Percentiles rank a stretch among this genome's conserved stretches.
These are phyloP conservation scores for Monilinia vaccinii-corymbosi DNA, from an alignment of 2,329 filamentous ascomycete species.

Conservation along the genomic window DNA sequence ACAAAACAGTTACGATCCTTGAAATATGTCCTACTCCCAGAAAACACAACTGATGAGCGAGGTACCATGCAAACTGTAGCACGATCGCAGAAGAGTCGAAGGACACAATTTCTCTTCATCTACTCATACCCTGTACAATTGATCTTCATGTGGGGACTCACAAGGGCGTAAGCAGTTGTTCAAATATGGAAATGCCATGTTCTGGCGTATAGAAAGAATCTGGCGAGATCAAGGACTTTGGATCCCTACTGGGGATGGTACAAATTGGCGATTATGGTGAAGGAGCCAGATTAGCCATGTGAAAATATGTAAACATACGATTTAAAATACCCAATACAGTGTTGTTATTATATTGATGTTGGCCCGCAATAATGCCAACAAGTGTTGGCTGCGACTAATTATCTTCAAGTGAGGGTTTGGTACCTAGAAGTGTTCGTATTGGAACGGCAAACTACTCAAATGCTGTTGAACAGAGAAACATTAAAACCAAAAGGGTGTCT, in stretches of 20 bases:
- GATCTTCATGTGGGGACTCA: constrained; percentile 84
- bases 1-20: constrained; percentile 72
- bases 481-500: neutral
- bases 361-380: neutral
- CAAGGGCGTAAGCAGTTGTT: constrained; percentile 16
- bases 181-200: neutral
- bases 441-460: neutral
- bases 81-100: constrained; percentile 73
- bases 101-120: constrained; percentile 86
- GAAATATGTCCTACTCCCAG: constrained; percentile 90
- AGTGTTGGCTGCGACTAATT: neutral
- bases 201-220: neutral
- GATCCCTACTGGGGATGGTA: neutral
- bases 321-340: constrained; percentile 2
- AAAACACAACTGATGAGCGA: constrained; percentile 57
- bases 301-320: neutral
- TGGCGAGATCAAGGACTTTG: neutral
- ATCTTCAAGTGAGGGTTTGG: neutral
- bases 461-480: neutral
- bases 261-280: neutral
- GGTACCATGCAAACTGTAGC: constrained; percentile 61
- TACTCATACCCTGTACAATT: constrained; percentile 94
- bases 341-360: neutral
- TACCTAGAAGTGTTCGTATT: neutral
- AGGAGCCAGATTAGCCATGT: neutral